Conservation (phyloP, 768 basidiomycete species). For the Sarcomyxa edulis region DNA sequence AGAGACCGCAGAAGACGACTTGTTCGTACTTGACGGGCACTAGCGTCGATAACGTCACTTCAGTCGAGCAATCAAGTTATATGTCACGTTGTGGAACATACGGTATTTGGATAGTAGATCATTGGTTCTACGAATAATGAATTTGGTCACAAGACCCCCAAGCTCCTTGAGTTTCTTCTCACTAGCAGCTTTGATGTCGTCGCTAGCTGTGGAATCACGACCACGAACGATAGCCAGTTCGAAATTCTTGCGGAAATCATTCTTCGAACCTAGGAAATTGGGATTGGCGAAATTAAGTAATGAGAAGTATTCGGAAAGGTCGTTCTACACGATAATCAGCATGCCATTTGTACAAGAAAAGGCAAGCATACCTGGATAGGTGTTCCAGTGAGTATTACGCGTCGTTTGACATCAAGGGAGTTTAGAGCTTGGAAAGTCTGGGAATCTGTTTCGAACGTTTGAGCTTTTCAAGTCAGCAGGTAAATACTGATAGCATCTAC, state of each 20-base stretch:
- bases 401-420: slow-evolving; percentile 77
- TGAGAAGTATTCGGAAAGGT: slow-evolving; percentile 92
- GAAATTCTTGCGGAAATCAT: slow-evolving; percentile 93
- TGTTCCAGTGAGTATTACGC: slow-evolving; percentile 92
- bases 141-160: slow-evolving; percentile 80
- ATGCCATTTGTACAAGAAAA: neutral
- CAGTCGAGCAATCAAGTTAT: no score
- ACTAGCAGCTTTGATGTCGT: slow-evolving; percentile 68
- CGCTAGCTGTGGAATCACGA: slow-evolving; percentile 83
- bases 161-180: slow-evolving; percentile 92
- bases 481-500: slow-evolving; percentile 36
- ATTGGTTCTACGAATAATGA: slow-evolving; percentile 93
- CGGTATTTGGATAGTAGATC: slow-evolving; percentile 92
- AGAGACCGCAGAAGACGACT: slow-evolving; percentile 88
- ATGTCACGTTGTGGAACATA: slow-evolving; percentile 44
- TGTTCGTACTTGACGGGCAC: slow-evolving; percentile 99
- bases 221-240: slow-evolving; percentile 89
- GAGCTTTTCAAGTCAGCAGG: neutral
- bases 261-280: slow-evolving; percentile 80
- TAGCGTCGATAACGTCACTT: slow-evolving; percentile 25
- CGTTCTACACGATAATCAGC: slow-evolving; percentile 51
- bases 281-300: slow-evolving; percentile 92
- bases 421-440: slow-evolving; percentile 84
- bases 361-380: slow-evolving; percentile 69
- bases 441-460: slow-evolving; percentile 53